Evolutionary conservation across 139 green algal genomes (phyloP).

Genomic region (Trebouxia sp.): DNA sequence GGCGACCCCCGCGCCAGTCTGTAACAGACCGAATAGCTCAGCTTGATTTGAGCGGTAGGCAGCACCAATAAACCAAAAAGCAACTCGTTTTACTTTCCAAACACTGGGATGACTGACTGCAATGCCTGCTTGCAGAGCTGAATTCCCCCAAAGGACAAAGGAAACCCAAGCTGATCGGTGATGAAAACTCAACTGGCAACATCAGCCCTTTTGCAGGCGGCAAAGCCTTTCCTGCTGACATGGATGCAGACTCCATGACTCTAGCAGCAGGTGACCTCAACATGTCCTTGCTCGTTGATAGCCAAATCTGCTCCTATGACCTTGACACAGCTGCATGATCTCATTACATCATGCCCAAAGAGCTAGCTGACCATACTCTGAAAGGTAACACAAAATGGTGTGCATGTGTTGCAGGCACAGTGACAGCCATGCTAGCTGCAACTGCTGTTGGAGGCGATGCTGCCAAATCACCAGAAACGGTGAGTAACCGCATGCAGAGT

Average conservation of each 20-base stretch:
- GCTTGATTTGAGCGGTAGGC: not conserved
- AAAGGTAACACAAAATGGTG: too few species aligned
- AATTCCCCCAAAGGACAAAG: not conserved
- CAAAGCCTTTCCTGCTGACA: slow-evolving; percentile 8
- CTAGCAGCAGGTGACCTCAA: not conserved
- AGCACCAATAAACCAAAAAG: too few species aligned
- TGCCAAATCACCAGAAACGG: not conserved
- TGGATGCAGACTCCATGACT: slow-evolving; percentile 27
- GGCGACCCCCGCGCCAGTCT: slow-evolving; percentile 1
- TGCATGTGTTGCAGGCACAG: slow-evolving; percentile 3
- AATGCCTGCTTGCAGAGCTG: not conserved
- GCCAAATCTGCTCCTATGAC: too few species aligned
- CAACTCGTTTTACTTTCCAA: too few species aligned
- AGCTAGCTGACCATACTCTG: too few species aligned
- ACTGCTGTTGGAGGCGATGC: slow-evolving; percentile 1
- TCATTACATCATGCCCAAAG: not conserved
- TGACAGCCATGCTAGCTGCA: slow-evolving; percentile 34
- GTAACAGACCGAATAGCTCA: not conserved
- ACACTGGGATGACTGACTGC: too few species aligned
- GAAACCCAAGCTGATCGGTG: not conserved
- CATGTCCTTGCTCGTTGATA: too few species aligned
- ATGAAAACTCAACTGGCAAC: not conserved
- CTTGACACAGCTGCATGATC: not conserved
- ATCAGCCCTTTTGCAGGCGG: slow-evolving; percentile 14
- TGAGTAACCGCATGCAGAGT: too few species aligned